Evolutionary conservation across 192 early-diverging fungal species (phyloP), one percentile per base, ranked within the genome.

Genomic region (Coemansia sp.): DNA sequence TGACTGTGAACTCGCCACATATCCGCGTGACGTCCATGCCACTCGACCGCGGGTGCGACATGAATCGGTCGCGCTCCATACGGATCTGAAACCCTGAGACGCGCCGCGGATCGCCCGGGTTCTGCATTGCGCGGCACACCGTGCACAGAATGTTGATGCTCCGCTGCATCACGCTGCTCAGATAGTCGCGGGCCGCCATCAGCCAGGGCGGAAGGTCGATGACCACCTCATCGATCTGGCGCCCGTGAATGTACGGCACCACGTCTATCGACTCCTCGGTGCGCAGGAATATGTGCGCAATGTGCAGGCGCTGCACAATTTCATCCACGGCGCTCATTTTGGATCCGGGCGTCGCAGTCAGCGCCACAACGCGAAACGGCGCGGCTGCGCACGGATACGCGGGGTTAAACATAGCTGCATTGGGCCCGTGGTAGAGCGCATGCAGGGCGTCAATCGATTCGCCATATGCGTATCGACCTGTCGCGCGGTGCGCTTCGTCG

Each of bases 401-500:
- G 8, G 71, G 46, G 21, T 67, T 54, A 42, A 22, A 57, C 18
- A 11, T 35, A 3, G 58, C 40, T 2, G 65, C 23, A 22, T 61
- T 56, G 10, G 30, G 38, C 1, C 67, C 67, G 47, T 69, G 60
- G 49, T 73, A 62, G 3, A 69, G 54, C 43, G 43, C 50, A 43
- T 82, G 61, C 22, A 97, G 60, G 11, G 67, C 65, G 2, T 84
- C 65, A 4, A 97, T 69, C 8, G 89, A 89, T 47, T 89, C 85
- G 18, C 85, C 81, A 55, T 93, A 95, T 0, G 95, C 87, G 53
- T 95, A 89, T 11, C 87, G 83, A 6, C 95, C 95, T 1, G 86
- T 89, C 5, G 93, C 91, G 8, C 88, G 74, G 67, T 97, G 95
- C 0, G 95, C 95, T 64, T 97, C 95, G 52, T 97, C 95, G 6